phyloP scores from a whole-genome alignment of 2,329 filamentous ascomycete species.

The Scolecobasidium constrictum region DNA sequence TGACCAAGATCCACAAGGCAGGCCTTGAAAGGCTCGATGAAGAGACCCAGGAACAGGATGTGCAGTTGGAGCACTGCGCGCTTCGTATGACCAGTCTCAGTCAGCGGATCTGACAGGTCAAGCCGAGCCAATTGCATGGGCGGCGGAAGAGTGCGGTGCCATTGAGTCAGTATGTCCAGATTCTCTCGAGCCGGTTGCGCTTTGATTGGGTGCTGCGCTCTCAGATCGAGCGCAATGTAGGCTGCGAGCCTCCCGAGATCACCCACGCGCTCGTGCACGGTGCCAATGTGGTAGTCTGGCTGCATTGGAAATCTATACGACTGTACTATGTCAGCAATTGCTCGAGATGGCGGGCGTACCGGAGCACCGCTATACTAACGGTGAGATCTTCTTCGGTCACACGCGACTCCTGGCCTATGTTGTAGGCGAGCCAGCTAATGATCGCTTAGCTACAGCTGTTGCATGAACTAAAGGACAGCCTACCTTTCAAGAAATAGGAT shows the following conservation, averaged over 20 bases:
- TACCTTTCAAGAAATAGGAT: not conserved
- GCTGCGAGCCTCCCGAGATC: not conserved
- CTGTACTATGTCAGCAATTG: no score
- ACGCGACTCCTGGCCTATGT: not conserved
- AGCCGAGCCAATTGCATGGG: not conserved
- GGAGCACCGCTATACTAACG: no score
- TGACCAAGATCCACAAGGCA: not conserved
- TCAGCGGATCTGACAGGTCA: not conserved
- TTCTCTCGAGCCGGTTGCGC: not conserved
- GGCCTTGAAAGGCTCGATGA: not conserved
- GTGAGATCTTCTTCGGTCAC: not conserved
- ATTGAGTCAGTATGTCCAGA: not conserved
- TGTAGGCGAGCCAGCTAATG: constrained; percentile 1
- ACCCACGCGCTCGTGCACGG: not conserved
- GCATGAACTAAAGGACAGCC: no score
- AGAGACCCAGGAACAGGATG: not conserved
- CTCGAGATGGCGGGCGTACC: no score
- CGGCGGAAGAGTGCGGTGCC: not conserved
- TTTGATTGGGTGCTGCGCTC: not conserved
- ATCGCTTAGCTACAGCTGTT: no score
- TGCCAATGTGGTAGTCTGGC: no score
- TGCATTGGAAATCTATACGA: no score
- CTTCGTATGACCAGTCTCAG: not conserved
- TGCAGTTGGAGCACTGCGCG: not conserved
- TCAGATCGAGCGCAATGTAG: not conserved